Base-by-base conservation (phyloP, 2,329 filamentous ascomycete genomes). In the Nemania serpens region DNA sequence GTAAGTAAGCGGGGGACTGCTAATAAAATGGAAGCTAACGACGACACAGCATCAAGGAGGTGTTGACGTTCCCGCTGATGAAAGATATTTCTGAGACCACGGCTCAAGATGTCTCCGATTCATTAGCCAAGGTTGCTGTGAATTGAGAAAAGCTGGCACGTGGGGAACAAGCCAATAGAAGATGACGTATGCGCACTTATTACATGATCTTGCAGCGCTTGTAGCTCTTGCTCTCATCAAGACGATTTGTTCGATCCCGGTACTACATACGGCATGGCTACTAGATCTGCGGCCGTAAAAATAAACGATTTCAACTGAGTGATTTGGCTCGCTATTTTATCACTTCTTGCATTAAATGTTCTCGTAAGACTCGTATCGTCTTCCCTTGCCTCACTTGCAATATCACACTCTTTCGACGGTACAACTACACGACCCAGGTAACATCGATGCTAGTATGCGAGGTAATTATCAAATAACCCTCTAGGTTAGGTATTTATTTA, bases 11-110 rank as follows among this genome's bases (percentile, higher is more conserved):
- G 12, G 3, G n/a, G 25, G 5, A 13, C 4, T 13, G 1, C 12
- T 5, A 17, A 3, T 12, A n/a, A 22, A 39, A 37, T 18, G 9
- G n/a, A 45, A 25, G 37, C 56, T 66, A 33, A 66, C 64, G 47
- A 29, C 13, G 20, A 20, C n/a, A 59, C 39, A 66, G 65, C 70
- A 99, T 99, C 76, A 93, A 95, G 79, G 95, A 99, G 79, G 94
- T 98, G 2, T 80, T 98, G 65, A 88, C 94, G 9, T 99, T 99
- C 87, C 95, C 95, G 11, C 94, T 97, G 80, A 97, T 99, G 91
- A 97, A 96, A 49, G 64, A 66, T 5, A 55, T 61, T 13, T 54
- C 67, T 58, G 42, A 59, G 42, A 18, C 34, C 15, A 12, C 36
- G 17, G 29, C 36, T 17, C 52, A 59, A 20, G 50, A 54, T 33